Percentiles rank a stretch among this genome's conserved stretches.
Conservation (phyloP, 2,329 filamentous ascomycete genomes). For the Ramularia collo-cygni region DNA sequence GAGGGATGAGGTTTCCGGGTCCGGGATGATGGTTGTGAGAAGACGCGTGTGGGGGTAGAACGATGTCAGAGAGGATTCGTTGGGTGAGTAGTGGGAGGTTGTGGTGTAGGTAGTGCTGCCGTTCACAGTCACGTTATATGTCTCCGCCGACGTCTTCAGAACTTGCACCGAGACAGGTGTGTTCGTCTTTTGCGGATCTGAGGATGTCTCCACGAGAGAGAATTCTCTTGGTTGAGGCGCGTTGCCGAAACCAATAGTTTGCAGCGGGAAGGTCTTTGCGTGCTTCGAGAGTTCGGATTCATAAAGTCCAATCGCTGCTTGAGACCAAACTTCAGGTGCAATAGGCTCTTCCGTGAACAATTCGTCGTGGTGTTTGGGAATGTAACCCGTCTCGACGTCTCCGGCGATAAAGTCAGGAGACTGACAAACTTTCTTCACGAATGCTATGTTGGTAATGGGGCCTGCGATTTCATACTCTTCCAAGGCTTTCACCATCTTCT, state of each 20-base stretch:
- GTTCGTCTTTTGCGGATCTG: slow-evolving; percentile 37
- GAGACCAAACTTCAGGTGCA: slow-evolving; percentile 69
- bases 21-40: slow-evolving; percentile 66
- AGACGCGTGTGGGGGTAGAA: slow-evolving; percentile 79
- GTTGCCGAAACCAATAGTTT: slow-evolving; percentile 53
- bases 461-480: slow-evolving; percentile 90
- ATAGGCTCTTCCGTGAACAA: slow-evolving; percentile 60
- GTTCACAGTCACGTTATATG: slow-evolving; percentile 46
- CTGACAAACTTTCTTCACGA: slow-evolving; percentile 79
- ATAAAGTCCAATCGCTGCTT: slow-evolving; percentile 71
- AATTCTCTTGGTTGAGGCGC: slow-evolving; percentile 55
- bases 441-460: slow-evolving; percentile 92
- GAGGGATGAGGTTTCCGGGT: slow-evolving; percentile 49
- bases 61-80: slow-evolving; percentile 52
- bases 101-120: slow-evolving; percentile 28
- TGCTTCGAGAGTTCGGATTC: slow-evolving; percentile 42
- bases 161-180: slow-evolving; percentile 37
- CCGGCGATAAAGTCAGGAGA: slow-evolving; percentile 77
- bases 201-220: slow-evolving; percentile 43
- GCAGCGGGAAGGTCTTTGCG: slow-evolving; percentile 22
- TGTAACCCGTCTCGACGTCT: slow-evolving; percentile 92
- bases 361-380: slow-evolving; percentile 75
- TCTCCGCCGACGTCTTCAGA: slow-evolving; percentile 43
- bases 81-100: slow-evolving; percentile 40
- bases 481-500: slow-evolving; percentile 72